These are phyloP conservation scores for Cutaneotrichosporon dermatis DNA, from an alignment of 1,284 basidiomycete species.

Conservation along the genomic window DNA sequence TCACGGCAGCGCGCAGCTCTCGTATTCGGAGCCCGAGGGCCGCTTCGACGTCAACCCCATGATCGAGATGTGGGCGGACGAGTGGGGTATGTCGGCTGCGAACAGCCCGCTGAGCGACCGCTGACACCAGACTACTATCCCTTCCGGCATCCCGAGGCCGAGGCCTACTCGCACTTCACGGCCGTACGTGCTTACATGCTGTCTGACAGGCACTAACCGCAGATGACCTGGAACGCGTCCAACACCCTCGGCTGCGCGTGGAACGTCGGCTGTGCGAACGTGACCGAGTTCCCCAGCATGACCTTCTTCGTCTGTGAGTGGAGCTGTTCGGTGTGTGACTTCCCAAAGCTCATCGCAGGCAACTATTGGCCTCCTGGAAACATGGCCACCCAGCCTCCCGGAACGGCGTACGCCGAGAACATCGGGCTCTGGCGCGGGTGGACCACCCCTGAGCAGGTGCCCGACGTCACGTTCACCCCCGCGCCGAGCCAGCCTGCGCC, in stretches of 20 bases:
- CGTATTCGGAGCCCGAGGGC: not conserved
- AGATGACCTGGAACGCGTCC: conserved; percentile 17
- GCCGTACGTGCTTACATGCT: conserved; percentile 3
- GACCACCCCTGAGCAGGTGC: conserved; percentile 3
- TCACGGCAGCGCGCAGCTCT: conserved; percentile 6
- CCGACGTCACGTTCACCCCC: not conserved
- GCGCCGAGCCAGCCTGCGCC: too few relatives aligned
- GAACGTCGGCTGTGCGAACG: conserved; percentile 15
- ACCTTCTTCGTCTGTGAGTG: conserved; percentile 19
- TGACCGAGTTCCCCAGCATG: conserved; percentile 8
- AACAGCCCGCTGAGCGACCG: not conserved
- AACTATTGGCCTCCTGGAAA: conserved; percentile 20
- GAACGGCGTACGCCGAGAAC: conserved; percentile 10
- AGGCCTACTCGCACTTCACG: conserved; percentile 17
- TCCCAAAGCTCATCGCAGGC: conserved; percentile 2
- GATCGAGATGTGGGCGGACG: conserved; percentile 17
- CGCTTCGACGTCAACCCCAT: conserved; percentile 17
- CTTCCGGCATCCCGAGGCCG: conserved; percentile 11
- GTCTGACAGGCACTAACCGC: not conserved
- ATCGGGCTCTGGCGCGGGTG: conserved; percentile 15
- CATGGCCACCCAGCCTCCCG: conserved; percentile 12
- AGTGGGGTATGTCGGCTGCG: conserved; percentile 11
- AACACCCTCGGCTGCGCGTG: conserved; percentile 16
- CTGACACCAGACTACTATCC: conserved; percentile 17
- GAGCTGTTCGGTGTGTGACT: not conserved